Evolutionary conservation across 2,329 filamentous ascomycete species (phyloP), one percentile per base, ranked within the genome.

Genomic region (Exophiala dermatitidis): DNA sequence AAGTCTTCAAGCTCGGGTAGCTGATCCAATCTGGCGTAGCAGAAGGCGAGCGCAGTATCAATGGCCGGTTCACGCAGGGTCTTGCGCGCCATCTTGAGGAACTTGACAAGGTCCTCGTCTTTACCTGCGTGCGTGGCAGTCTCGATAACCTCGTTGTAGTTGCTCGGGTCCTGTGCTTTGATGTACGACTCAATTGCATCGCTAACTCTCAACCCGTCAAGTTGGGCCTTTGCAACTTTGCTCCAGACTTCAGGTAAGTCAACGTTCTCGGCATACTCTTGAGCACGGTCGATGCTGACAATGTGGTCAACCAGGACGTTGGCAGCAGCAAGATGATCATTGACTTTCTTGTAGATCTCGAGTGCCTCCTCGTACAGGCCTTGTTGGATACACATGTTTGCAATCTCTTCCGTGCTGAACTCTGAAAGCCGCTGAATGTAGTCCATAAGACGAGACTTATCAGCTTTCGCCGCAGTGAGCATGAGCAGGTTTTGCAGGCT

Each of bases 111-210:
- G 56, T 98, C 93, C 68, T 96, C 90, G 66, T 97, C 91, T 79
- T 98, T 98, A 63, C 91, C 93, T 55, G 94, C 93, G 64, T 90
- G 89, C 0, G 88, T 95, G 10, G 88, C 90, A 62, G 89, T 93
- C 69, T 98, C 93, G 60, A 98, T 97, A 54, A 98, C 93, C 71
- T 98, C 94, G 46, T 81, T 77, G 73, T 94, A 94, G 77, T 98
- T 98, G 63, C 84, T 86, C 33, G 94, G 86, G 66, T 98, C 93
- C 59, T 85, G 81, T 33, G 93, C 93, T 69, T 91, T 91, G 69
- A 98, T 95, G 73, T 98, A 98, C 0, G 93, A 97, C 56, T 95
- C 90, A 61, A 98, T 95, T 41, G 88, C 83, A 72, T 98, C 93
- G 48, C 84, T 83, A 31, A 98, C 85, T 56, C 93, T 89, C 36